These are phyloP conservation scores for Chaetoscypha palmicola DNA, from an alignment of 2,329 filamentous ascomycete species.

Conservation along the genomic window DNA sequence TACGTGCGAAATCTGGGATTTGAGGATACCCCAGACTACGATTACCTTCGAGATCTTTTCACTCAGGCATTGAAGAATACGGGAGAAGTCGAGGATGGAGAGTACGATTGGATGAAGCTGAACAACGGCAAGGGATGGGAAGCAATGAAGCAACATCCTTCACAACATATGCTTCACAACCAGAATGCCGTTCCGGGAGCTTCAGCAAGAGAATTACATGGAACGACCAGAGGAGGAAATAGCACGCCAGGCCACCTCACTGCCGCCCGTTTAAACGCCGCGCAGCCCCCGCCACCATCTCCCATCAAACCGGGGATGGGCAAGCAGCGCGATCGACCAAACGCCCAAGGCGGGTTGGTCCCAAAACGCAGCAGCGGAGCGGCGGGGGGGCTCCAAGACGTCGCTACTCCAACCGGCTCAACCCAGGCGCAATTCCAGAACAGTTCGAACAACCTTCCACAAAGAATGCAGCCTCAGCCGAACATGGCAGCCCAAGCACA, in stretches of 20 bases:
- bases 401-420: slow-evolving; percentile 78
- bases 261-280: slow-evolving; percentile 86
- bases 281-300: slow-evolving; percentile 81
- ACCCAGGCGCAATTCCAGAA: slow-evolving; percentile 96
- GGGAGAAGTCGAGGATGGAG: slow-evolving; percentile 91
- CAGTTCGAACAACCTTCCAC: slow-evolving; percentile 79
- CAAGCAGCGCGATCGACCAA: slow-evolving; percentile 68
- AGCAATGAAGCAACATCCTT: slow-evolving; percentile 62
- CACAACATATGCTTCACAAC: slow-evolving; percentile 68
- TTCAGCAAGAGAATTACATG: slow-evolving; percentile 78
- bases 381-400: slow-evolving; percentile 64
- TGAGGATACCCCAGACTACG: slow-evolving; percentile 97
- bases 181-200: slow-evolving; percentile 71
- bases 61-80: slow-evolving; percentile 92
- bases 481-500: slow-evolving; percentile 51
- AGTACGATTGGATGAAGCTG: slow-evolving; percentile 99
- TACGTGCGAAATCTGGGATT: slow-evolving; percentile 98
- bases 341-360: slow-evolving; percentile 64
- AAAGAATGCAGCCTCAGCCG: slow-evolving; percentile 54
- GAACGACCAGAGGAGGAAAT: slow-evolving; percentile 58
- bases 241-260: slow-evolving; percentile 56
- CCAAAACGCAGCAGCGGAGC: slow-evolving; percentile 69
- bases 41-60: slow-evolving; percentile 93
- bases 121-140: slow-evolving; percentile 90
- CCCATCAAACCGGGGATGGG: slow-evolving; percentile 71